These are phyloP conservation scores for Medicago ruthenica DNA, from an alignment of 306 rosid species.

Conservation along the genomic window DNA sequence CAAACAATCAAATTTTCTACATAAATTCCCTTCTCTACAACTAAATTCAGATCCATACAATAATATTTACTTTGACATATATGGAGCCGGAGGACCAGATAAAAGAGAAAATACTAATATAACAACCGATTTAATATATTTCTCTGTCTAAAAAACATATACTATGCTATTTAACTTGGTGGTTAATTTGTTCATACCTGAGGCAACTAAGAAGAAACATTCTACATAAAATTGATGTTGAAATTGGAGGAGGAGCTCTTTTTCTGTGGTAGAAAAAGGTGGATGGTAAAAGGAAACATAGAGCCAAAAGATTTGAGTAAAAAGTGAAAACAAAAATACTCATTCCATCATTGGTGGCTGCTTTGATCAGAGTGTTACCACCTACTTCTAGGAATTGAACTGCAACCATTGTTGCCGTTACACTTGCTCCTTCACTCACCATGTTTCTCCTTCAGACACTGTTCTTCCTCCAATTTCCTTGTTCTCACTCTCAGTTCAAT, in stretches of 20 bases:
- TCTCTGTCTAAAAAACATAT: not conserved
- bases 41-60: too few relatives aligned
- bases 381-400: conserved; percentile 45
- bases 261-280: conserved; percentile 51
- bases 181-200: conserved; percentile 30
- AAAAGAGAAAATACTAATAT: too few relatives aligned
- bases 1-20: not conserved
- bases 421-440: conserved; percentile 37
- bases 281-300: conserved; percentile 47
- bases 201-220: conserved; percentile 41
- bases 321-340: conserved; percentile 45
- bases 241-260: conserved; percentile 44
- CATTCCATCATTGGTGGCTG: conserved; percentile 48
- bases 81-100: too few relatives aligned
- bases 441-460: not conserved
- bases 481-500: not conserved
- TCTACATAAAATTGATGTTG: conserved; percentile 32
- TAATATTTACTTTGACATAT: too few relatives aligned
- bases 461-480: not conserved
- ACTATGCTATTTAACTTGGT: not conserved
- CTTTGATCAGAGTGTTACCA: conserved; percentile 43
- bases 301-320: conserved; percentile 49
- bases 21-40: too few relatives aligned
- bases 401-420: conserved; percentile 49
- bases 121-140: too few relatives aligned